These are phyloP conservation scores for Microbotryum saponariae DNA, from an alignment of 1,284 basidiomycete species.

Conservation along the genomic window DNA sequence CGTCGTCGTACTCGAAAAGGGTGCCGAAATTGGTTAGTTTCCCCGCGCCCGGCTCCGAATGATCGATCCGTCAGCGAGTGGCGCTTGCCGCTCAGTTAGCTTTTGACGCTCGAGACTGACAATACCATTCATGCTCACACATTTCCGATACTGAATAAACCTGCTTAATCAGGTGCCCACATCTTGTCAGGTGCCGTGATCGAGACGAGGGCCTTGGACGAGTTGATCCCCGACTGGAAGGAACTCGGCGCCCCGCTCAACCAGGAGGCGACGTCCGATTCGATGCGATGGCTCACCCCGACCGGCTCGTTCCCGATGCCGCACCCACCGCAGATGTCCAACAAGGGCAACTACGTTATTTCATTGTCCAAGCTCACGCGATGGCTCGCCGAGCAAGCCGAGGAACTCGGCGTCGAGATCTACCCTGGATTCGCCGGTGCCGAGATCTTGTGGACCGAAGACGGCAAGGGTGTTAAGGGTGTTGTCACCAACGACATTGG, in stretches of 20 bases:
- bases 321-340: constrained; percentile 95
- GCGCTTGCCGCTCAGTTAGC: background rate
- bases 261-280: constrained; percentile 68
- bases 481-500: constrained; percentile 94
- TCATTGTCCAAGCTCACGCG: constrained; percentile 81
- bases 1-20: constrained; percentile 93
- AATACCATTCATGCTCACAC: background rate
- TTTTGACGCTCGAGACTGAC: background rate
- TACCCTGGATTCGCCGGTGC: constrained; percentile 96
- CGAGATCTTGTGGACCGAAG: constrained; percentile 63
- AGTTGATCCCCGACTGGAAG: constrained; percentile 84
- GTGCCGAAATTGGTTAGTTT: constrained; percentile 73
- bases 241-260: constrained; percentile 56
- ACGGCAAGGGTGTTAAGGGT: constrained; percentile 64
- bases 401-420: constrained; percentile 83
- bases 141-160: background rate
- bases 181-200: constrained; percentile 94
- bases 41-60: too few relatives aligned
- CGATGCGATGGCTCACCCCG: constrained; percentile 80
- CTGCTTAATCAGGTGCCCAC: constrained; percentile 62
- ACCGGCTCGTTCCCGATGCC: constrained; percentile 72
- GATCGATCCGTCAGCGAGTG: too few relatives aligned
- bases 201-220: constrained; percentile 83
- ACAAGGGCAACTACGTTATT: constrained; percentile 87
- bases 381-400: constrained; percentile 85